Evolutionary conservation across 345 rosid species (phyloP).

Genomic region (Murraya paniculata): DNA sequence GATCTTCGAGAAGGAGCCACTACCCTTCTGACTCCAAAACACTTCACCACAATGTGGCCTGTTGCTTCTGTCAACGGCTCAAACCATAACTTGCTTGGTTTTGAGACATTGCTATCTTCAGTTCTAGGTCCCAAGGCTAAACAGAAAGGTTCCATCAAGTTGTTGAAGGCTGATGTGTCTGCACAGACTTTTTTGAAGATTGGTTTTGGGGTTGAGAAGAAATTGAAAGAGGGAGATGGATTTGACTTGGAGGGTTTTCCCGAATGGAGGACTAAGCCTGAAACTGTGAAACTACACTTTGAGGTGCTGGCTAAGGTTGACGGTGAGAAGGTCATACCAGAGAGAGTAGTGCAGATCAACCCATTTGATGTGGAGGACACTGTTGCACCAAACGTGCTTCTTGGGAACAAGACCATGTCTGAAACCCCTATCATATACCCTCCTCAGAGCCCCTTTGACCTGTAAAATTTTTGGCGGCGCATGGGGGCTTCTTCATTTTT

Average conservation of each 20-base stretch:
- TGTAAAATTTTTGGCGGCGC: constrained; percentile 28
- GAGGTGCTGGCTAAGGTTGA: constrained; percentile 92
- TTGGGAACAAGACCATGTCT: constrained; percentile 60
- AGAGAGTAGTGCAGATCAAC: constrained; percentile 64
- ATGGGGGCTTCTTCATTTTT: background rate
- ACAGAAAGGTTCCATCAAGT: constrained; percentile 67
- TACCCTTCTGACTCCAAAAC: constrained; percentile 64
- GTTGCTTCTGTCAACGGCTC: constrained; percentile 78
- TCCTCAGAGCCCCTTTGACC: constrained; percentile 60
- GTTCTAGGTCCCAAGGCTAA: constrained; percentile 76
- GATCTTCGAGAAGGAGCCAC: constrained; percentile 36
- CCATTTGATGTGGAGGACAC: constrained; percentile 66
- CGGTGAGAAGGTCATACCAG: constrained; percentile 67
- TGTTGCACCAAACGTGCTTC: constrained; percentile 43
- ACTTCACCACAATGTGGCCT: constrained; percentile 86
- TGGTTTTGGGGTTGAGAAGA: constrained; percentile 82
- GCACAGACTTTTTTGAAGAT: constrained; percentile 87
- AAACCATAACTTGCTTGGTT: constrained; percentile 62
- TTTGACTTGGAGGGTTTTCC: constrained; percentile 44
- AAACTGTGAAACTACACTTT: constrained; percentile 65
- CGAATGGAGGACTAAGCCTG: constrained; percentile 82
- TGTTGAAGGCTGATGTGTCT: constrained; percentile 69
- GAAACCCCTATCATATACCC: constrained; percentile 49
- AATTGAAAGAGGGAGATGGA: constrained; percentile 54
- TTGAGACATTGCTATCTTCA: constrained; percentile 68